Conservation (phyloP, 768 basidiomycete genomes). For the Lactifluus subvellereus region DNA sequence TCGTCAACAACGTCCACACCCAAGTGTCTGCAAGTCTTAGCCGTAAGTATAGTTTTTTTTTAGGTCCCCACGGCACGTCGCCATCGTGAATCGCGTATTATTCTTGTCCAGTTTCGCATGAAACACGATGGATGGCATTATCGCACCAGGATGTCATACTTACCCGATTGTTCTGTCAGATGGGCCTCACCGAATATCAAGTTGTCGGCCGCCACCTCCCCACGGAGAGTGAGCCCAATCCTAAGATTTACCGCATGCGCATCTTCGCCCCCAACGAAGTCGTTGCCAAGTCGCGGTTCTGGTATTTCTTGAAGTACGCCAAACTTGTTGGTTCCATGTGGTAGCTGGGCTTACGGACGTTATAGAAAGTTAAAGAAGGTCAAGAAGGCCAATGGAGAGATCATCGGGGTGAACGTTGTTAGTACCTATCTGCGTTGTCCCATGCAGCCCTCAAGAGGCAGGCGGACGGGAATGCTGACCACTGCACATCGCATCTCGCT, state of each 20-base stretch:
- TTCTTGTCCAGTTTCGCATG: neutral
- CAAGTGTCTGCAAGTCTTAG: conserved; percentile 19
- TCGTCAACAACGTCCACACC: conserved; percentile 30
- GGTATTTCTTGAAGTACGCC: conserved; percentile 92
- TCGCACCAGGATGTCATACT: conserved; percentile 12
- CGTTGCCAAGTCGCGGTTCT: conserved; percentile 98
- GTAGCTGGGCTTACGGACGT: neutral
- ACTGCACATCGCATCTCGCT: conserved; percentile 31
- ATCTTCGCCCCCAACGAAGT: conserved; percentile 99
- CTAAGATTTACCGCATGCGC: conserved; percentile 99
- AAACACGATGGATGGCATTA: conserved; percentile 8
- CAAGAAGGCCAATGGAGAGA: conserved; percentile 99
- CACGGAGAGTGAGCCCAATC: conserved; percentile 85
- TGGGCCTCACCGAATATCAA: conserved; percentile 88
- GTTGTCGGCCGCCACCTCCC: conserved; percentile 97
- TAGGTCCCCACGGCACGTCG: neutral
- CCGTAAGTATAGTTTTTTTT: conserved; percentile 29
- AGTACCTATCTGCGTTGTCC: conserved; percentile 43
- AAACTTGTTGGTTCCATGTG: neutral
- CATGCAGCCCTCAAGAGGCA: conserved; percentile 79
- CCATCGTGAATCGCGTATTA: neutral
- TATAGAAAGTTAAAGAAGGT: conserved; percentile 93
- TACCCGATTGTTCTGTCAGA: conserved; percentile 35
- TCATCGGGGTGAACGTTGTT: conserved; percentile 96
- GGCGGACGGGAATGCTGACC: conserved; percentile 66